phyloP scores from a whole-genome alignment of 108 stramenopile species.

The Conticribra weissflogii region DNA sequence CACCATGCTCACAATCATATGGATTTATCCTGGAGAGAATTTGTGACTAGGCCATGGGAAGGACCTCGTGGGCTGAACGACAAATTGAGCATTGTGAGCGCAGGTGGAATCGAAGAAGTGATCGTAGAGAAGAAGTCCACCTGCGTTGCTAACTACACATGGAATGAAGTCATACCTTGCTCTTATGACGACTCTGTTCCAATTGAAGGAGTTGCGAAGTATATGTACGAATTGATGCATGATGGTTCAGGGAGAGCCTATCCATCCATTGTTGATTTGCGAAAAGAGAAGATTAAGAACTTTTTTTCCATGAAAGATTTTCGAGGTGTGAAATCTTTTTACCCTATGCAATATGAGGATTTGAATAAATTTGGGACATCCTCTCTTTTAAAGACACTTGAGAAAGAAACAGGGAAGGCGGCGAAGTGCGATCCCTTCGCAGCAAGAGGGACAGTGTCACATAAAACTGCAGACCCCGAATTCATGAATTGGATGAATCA shows the following conservation, averaged over 20 bases:
- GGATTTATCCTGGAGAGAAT: conserved; percentile 24
- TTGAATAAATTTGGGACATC: neutral
- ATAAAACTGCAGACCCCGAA: neutral
- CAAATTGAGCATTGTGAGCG: neutral
- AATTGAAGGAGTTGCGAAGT: conserved; percentile 4
- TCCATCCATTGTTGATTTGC: conserved; percentile 15
- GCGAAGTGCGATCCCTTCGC: neutral
- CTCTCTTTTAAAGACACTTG: neutral
- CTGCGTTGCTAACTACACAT: conserved; percentile 8
- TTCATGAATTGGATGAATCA: neutral
- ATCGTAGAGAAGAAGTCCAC: neutral
- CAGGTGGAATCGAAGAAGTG: conserved; percentile 5
- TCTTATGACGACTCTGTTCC: neutral
- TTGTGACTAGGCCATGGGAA: conserved; percentile 33
- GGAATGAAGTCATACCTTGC: conserved; percentile 22
- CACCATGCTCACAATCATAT: conserved; percentile 20
- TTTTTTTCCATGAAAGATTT: conserved; percentile 1
- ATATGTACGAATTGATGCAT: conserved; percentile 19
- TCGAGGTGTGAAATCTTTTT: conserved; percentile 4
- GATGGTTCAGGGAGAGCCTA: conserved; percentile 23
- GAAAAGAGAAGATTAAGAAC: conserved; percentile 21
- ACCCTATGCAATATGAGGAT: neutral
- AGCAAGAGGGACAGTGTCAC: neutral
- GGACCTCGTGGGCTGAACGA: conserved; percentile 3
- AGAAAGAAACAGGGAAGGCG: neutral